Evolutionary conservation across 2,329 filamentous ascomycete species (phyloP).

Genomic region (Xylariaceae sp.): DNA sequence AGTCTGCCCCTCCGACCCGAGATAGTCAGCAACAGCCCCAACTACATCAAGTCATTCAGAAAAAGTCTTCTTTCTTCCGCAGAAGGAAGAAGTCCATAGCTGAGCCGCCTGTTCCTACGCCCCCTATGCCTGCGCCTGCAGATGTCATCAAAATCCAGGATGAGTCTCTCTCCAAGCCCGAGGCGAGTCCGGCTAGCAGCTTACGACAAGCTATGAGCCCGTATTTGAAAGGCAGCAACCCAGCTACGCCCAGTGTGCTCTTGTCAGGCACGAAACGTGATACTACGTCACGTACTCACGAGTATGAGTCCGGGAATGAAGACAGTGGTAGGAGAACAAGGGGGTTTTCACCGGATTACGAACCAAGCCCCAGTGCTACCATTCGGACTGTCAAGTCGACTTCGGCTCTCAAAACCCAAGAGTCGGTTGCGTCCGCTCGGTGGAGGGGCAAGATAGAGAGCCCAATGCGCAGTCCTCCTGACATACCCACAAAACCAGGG

Average conservation of each 20-base stretch:
- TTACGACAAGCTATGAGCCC: conserved; percentile 83
- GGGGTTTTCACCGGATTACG: conserved; percentile 73
- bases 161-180: conserved; percentile 29
- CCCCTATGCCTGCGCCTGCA: conserved; percentile 31
- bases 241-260: conserved; percentile 12
- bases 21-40: conserved; percentile 41
- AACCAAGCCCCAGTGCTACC: conserved; percentile 66
- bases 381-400: conserved; percentile 59
- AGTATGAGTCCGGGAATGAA: conserved; percentile 21
- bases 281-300: conserved; percentile 15
- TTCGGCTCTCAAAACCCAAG: conserved; percentile 29
- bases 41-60: conserved; percentile 58
- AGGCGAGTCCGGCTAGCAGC: conserved; percentile 69
- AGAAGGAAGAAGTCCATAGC: conserved; percentile 85
- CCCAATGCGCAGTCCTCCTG: conserved; percentile 19
- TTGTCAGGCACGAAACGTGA: conserved; percentile 18
- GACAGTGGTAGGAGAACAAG: conserved; percentile 37
- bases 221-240: conserved; percentile 49
- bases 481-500: conserved; percentile 17
- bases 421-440: conserved; percentile 13
- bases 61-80: conserved; percentile 95
- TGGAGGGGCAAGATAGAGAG: conserved; percentile 21
- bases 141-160: conserved; percentile 18
- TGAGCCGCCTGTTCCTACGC: conserved; percentile 60
- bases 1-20: conserved; percentile 45